Evolutionary conservation across 1,284 basidiomycete genomes (phyloP).

Genomic region (Rhizoctonia solani): DNA sequence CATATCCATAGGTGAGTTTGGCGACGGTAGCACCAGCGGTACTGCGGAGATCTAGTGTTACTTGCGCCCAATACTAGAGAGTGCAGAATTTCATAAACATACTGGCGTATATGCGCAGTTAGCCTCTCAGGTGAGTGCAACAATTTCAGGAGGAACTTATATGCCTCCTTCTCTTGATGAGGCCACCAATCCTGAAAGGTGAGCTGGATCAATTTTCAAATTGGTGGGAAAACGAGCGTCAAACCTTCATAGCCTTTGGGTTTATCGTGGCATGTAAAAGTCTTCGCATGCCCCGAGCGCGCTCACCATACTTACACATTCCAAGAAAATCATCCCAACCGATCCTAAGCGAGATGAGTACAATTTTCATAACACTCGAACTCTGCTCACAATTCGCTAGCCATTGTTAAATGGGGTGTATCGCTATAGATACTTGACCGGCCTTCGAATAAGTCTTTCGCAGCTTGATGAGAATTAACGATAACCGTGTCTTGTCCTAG

Average conservation of each 20-base stretch:
- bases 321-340: conserved; percentile 15
- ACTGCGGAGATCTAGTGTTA: background rate
- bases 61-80: background rate
- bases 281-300: background rate
- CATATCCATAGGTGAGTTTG: conserved; percentile 27
- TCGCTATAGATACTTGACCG: conserved; percentile 24
- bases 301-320: background rate
- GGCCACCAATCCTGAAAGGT: conserved; percentile 3
- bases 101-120: conserved; percentile 14
- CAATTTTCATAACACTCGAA: no score
- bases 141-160: background rate
- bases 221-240: background rate
- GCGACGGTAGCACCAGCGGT: conserved; percentile 9
- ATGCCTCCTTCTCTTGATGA: conserved; percentile 1
- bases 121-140: conserved; percentile 1
- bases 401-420: conserved; percentile 1
- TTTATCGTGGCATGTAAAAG: conserved; percentile 16
- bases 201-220: background rate
- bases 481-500: conserved; percentile 18
- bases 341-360: background rate
- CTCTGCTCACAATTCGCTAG: conserved; percentile 2
- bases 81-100: background rate
- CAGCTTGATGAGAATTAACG: conserved; percentile 32
- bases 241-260: conserved; percentile 5
- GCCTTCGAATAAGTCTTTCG: conserved; percentile 29